Evolutionary conservation across 371 early-diverging fungal species (phyloP).

Genomic region (Nosema muscidifuracis): DNA sequence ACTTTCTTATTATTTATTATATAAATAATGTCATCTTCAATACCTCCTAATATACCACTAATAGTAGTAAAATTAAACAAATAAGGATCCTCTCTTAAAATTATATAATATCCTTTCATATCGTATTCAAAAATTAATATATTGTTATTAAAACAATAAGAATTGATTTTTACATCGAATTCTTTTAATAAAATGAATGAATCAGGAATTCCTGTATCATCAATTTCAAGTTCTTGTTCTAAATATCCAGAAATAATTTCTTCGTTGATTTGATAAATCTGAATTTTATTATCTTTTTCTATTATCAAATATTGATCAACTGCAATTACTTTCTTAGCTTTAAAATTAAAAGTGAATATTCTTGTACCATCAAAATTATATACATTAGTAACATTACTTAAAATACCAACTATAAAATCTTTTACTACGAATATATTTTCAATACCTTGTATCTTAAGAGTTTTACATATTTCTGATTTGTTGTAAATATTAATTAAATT

Average conservation of each 20-base stretch:
- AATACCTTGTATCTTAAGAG: slow-evolving; percentile 24
- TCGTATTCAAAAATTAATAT: slow-evolving; percentile 39
- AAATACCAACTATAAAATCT: background rate
- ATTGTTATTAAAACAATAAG: slow-evolving; percentile 16
- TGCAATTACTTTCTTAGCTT: background rate
- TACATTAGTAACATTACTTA: background rate
- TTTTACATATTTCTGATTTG: slow-evolving; percentile 15
- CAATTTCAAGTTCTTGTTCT: slow-evolving; percentile 21
- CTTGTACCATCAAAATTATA: slow-evolving; percentile 4
- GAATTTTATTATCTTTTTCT: slow-evolving; percentile 6
- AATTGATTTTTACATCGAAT: background rate
- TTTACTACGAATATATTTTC: slow-evolving; percentile 3
- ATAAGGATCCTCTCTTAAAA: slow-evolving; percentile 31
- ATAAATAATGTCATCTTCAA: slow-evolving; percentile 37
- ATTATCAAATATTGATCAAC: slow-evolving; percentile 25
- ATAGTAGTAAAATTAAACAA: slow-evolving; percentile 15
- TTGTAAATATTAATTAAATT: slow-evolving; percentile 30
- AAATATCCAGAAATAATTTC: slow-evolving; percentile 1
- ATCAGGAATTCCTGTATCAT: slow-evolving; percentile 17
- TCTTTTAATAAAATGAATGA: slow-evolving; percentile 6
- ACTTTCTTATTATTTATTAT: slow-evolving; percentile 28
- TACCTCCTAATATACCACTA: slow-evolving; percentile 35
- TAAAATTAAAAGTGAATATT: slow-evolving; percentile 1
- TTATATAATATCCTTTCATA: slow-evolving; percentile 38
- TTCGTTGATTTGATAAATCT: background rate